Percentiles rank a stretch among this genome's conserved stretches.
phyloP scores from a whole-genome alignment of 306 rosid genomes.

The Rubus parviflorus region DNA sequence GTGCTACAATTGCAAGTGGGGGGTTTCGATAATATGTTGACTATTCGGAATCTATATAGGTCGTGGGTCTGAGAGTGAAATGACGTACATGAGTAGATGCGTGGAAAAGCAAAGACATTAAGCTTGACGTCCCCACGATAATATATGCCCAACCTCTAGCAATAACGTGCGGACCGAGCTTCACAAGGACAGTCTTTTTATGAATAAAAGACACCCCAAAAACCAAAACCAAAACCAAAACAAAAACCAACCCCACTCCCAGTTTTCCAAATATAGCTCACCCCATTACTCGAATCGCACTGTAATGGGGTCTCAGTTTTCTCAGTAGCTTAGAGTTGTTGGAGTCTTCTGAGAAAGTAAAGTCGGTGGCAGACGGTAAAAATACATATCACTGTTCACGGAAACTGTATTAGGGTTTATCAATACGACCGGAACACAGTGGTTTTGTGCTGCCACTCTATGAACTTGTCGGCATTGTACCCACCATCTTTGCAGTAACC shows the following conservation, averaged over 20 bases:
- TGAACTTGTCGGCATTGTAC: conserved; percentile 18
- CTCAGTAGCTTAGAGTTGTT: not conserved
- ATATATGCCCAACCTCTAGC: not conserved
- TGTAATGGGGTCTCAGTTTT: not conserved
- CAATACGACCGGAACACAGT: conserved; percentile 5
- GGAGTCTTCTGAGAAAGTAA: not conserved
- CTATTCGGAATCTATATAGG: not conserved
- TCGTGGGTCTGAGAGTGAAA: conserved; percentile 5
- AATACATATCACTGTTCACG: not conserved
- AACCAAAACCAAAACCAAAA: not conserved
- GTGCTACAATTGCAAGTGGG: not conserved
- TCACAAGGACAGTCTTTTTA: conserved; percentile 7
- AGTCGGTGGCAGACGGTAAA: conserved; percentile 1
- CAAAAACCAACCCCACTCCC: conserved; percentile 11
- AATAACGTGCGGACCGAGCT: conserved; percentile 7
- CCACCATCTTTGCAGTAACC: conserved; percentile 12
- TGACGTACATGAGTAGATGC: conserved; percentile 2
- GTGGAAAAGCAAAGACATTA: conserved; percentile 5
- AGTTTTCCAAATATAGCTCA: not conserved
- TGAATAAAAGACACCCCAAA: not conserved
- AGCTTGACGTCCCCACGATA: conserved; percentile 6
- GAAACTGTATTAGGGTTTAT: not conserved
- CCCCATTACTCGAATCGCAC: not conserved
- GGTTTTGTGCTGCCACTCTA: not conserved
- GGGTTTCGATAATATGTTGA: not conserved